Base-by-base conservation (phyloP, 352 stramenopile species). In the Phytophthora quininea region DNA sequence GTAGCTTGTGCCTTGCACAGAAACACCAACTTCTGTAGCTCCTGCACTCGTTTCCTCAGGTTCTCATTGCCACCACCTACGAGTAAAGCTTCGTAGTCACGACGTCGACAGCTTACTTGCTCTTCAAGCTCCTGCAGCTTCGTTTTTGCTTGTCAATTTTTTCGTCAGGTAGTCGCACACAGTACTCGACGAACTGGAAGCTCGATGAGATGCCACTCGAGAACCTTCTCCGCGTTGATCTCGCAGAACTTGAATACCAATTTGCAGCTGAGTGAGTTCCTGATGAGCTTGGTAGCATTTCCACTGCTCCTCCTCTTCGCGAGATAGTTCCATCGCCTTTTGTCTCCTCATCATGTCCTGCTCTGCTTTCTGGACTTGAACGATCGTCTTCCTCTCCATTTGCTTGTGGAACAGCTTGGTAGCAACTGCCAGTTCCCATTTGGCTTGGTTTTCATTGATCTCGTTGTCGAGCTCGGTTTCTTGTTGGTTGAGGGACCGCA, bases 21-120 rank as follows among this genome's bases (percentile, higher is more conserved):
- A 60, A 91, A 92, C 37, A 90, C 67, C 15, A 90, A 54, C 30
- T 89, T 82, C 62, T 91, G 84, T 31, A 92, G 75, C 64, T 92
- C 84, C 27, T 89, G 82, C 3, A 86, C 74, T 2, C 82, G 79
- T 15, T 72, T 74, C 12, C 80, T 70, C n/a, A 89, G 63, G 38
- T 29, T 45, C n/a, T 92, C 79, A 47, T 90, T 67, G n/a, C 77
- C 62, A 9, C 76, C 76, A n/a, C 58, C 59, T 14, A 67, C 54
- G 3, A 84, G 51, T 27, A 90, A 69, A 14, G 43, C 42, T 19
- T 89, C 73, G 63, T 80, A 89, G 37, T 86, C 67, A 5, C 42
- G 53, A 10, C 73, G 66, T 57, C 63, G 73, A 6, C 59, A 49
- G 29, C 54, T 37, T 9, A 77, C 57, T 31, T 88, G 66, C 1